These are phyloP conservation scores for Trichosporon sp. DNA, from an alignment of 1,284 basidiomycete species.

Conservation along the genomic window DNA sequence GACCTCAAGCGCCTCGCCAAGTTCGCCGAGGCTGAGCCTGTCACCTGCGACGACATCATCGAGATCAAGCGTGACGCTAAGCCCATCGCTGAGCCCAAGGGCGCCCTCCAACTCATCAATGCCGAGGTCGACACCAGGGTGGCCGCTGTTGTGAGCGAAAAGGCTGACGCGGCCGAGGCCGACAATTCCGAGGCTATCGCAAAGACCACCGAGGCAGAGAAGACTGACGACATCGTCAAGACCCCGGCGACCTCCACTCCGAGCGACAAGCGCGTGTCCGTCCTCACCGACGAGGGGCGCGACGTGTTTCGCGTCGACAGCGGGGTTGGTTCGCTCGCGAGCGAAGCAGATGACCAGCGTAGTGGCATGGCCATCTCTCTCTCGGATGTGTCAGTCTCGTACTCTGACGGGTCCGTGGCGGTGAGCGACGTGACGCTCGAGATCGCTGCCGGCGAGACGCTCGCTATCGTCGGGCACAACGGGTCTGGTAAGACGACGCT, in stretches of 20 bases:
- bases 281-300: neutral
- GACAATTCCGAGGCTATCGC: neutral
- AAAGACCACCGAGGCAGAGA: neutral
- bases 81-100: neutral
- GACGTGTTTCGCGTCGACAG: neutral
- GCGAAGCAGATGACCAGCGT: neutral
- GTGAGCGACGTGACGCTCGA: conserved; percentile 58
- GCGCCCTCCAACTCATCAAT: neutral
- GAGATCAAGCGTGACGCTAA: neutral
- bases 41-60: neutral
- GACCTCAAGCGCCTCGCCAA: neutral
- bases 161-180: too few species aligned
- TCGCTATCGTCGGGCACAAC: conserved; percentile 54
- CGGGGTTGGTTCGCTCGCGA: neutral
- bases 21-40: neutral
- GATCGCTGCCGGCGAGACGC: conserved; percentile 65
- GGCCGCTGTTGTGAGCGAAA: neutral
- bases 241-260: neutral
- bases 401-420: neutral
- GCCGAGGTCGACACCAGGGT: too few species aligned
- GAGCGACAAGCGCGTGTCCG: neutral
- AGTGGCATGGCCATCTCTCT: neutral
- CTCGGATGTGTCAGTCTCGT: neutral
- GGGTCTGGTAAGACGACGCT: conserved; percentile 6
- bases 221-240: neutral